Percentiles rank a stretch among this genome's conserved stretches.
Evolutionary conservation across 140 eudicot species (phyloP).

Genomic region (Anethum foeniculum): DNA sequence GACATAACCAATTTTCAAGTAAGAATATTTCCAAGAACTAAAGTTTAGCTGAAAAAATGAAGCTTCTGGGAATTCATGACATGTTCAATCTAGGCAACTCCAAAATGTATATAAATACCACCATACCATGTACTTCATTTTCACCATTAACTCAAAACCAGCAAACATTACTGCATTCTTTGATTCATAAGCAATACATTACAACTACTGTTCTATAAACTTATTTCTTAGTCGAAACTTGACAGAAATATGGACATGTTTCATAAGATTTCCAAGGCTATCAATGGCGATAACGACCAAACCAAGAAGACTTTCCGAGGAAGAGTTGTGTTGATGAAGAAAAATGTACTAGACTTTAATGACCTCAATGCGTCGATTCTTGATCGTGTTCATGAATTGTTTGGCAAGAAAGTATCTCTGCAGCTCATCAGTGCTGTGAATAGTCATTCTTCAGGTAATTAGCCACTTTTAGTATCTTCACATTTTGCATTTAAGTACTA

Average conservation of each 20-base stretch:
- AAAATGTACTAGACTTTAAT: slow-evolving; percentile 53
- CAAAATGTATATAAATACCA: neutral
- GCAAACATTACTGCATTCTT: neutral
- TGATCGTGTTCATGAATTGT: slow-evolving; percentile 43
- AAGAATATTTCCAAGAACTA: neutral
- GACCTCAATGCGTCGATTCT: slow-evolving; percentile 49
- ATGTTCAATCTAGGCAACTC: slow-evolving; percentile 3
- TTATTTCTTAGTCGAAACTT: neutral
- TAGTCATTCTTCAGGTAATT: slow-evolving; percentile 22
- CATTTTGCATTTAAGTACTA: neutral
- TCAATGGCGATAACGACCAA: slow-evolving; percentile 12
- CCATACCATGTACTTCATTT: neutral
- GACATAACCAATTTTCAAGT: neutral
- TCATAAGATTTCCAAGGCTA: slow-evolving; percentile 15
- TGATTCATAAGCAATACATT: neutral
- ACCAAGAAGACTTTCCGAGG: slow-evolving; percentile 34
- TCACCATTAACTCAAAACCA: neutral
- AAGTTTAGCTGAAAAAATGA: neutral
- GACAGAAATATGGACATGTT: slow-evolving; percentile 9
- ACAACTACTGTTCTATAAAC: neutral
- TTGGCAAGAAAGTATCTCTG: slow-evolving; percentile 46
- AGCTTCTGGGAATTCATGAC: slow-evolving; percentile 9
- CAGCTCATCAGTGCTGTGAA: slow-evolving; percentile 45
- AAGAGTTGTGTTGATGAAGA: slow-evolving; percentile 68
- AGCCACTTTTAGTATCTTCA: neutral